Percentiles rank a stretch among this genome's conserved stretches.
Evolutionary conservation across 2,329 filamentous ascomycete species (phyloP).

Genomic region (Orbilia blumenaviensis): DNA sequence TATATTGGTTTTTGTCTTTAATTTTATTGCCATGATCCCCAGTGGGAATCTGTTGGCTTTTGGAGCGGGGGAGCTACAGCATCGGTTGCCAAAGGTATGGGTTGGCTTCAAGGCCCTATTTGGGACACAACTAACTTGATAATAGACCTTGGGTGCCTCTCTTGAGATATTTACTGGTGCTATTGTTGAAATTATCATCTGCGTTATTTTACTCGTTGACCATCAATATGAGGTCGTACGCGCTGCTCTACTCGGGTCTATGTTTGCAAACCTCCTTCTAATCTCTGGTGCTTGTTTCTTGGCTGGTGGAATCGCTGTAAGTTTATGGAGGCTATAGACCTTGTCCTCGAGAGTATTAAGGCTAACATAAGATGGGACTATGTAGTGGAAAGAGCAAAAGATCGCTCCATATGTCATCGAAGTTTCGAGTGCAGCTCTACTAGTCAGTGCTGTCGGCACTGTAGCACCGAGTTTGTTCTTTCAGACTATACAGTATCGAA

Average conservation of each 20-base stretch:
- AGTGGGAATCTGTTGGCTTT: slow-evolving; percentile 44
- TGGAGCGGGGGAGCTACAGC: slow-evolving; percentile 37
- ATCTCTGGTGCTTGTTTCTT: slow-evolving; percentile 84
- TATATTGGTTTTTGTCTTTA: slow-evolving; percentile 34
- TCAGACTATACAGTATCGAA: slow-evolving; percentile 35
- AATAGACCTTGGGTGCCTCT: slow-evolving; percentile 65
- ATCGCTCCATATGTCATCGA: slow-evolving; percentile 42
- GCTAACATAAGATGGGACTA: background rate
- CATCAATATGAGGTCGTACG: slow-evolving; percentile 74
- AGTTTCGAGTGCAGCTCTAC: slow-evolving; percentile 42
- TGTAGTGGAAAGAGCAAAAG: slow-evolving; percentile 40
- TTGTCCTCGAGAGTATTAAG: no score
- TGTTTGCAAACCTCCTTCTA: slow-evolving; percentile 81
- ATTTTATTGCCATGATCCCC: slow-evolving; percentile 50
- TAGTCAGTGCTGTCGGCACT: slow-evolving; percentile 45
- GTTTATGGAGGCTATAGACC: background rate
- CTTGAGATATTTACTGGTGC: slow-evolving; percentile 73
- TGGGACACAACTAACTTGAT: background rate
- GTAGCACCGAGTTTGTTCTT: slow-evolving; percentile 47
- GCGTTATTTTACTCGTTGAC: slow-evolving; percentile 74
- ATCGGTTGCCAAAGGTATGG: slow-evolving; percentile 41
- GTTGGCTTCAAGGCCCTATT: background rate
- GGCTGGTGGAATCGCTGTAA: slow-evolving; percentile 70
- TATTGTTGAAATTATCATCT: slow-evolving; percentile 82
- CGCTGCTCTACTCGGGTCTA: slow-evolving; percentile 83